Conservation (phyloP, 768 basidiomycete species). For the Xerocomellus dryophilus region DNA sequence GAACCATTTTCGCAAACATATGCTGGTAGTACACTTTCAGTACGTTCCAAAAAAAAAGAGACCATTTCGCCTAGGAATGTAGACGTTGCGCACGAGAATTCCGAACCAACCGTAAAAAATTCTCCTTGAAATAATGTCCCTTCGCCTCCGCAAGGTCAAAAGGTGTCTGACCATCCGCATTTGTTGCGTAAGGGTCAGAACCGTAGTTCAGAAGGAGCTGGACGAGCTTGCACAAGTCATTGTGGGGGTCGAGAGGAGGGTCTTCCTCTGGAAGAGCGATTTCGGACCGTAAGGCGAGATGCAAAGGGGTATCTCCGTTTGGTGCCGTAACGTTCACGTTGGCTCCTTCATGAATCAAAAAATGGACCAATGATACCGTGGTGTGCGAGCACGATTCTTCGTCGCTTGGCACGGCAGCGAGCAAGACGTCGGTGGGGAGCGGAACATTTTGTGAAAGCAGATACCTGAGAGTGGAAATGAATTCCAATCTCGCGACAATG, state of each 20-base stretch:
- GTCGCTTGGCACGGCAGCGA: neutral
- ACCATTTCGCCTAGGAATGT: neutral
- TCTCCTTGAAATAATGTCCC: neutral
- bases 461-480: neutral
- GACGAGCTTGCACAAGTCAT: neutral
- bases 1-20: neutral
- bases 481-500: neutral
- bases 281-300: neutral
- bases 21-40: neutral
- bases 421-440: neutral
- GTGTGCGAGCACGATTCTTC: neutral
- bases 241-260: neutral
- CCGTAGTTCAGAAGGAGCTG: neutral
- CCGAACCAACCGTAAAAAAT: constrained; percentile 1
- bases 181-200: neutral
- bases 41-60: neutral
- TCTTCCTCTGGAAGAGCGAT: too few species aligned
- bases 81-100: neutral
- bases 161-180: neutral
- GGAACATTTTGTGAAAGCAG: neutral
- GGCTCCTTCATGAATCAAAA: neutral
- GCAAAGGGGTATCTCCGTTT: neutral
- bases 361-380: neutral
- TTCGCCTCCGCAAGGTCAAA: neutral
- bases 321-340: neutral